phyloP scores from a whole-genome alignment of 768 basidiomycete species.

The Suillus alpinus region DNA sequence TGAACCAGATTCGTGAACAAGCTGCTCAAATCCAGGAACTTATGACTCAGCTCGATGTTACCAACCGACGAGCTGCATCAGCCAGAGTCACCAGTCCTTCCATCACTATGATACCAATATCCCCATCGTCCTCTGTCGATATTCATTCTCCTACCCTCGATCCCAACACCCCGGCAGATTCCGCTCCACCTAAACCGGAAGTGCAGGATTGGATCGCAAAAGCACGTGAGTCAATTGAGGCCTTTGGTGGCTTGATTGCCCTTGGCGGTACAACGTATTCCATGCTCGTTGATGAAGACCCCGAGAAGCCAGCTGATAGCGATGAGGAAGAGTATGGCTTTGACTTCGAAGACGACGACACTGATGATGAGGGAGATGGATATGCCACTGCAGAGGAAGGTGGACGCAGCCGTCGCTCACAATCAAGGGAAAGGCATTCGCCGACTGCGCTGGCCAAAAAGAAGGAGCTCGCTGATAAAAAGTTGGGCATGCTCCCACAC shows the following conservation, averaged over 20 bases:
- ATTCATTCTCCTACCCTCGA: conserved; percentile 26
- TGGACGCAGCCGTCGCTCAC: conserved; percentile 6
- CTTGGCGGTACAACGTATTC: conserved; percentile 53
- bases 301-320: conserved; percentile 42
- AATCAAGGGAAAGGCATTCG: conserved; percentile 26
- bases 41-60: conserved; percentile 63
- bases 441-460: conserved; percentile 38
- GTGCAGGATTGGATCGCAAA: conserved; percentile 77
- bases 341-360: conserved; percentile 37
- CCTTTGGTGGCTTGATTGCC: conserved; percentile 66
- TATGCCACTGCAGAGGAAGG: conserved; percentile 23
- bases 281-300: conserved; percentile 23
- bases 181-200: conserved; percentile 44
- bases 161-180: conserved; percentile 19
- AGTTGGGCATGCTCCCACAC: conserved; percentile 56
- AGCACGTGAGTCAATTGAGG: conserved; percentile 64
- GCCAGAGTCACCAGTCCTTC: conserved; percentile 22
- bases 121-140: conserved; percentile 24
- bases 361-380: conserved; percentile 38
- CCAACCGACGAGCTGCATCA: conserved; percentile 28
- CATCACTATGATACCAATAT: conserved; percentile 35
- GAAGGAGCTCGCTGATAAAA: conserved; percentile 32
- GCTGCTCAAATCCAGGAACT: conserved; percentile 69
- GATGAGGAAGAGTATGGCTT: conserved; percentile 38
- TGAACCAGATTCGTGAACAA: conserved; percentile 73